Evolutionary conservation across 345 rosid genomes (phyloP), one percentile per base, ranked within the genome.

Genomic region (Eucalyptus regnans): DNA sequence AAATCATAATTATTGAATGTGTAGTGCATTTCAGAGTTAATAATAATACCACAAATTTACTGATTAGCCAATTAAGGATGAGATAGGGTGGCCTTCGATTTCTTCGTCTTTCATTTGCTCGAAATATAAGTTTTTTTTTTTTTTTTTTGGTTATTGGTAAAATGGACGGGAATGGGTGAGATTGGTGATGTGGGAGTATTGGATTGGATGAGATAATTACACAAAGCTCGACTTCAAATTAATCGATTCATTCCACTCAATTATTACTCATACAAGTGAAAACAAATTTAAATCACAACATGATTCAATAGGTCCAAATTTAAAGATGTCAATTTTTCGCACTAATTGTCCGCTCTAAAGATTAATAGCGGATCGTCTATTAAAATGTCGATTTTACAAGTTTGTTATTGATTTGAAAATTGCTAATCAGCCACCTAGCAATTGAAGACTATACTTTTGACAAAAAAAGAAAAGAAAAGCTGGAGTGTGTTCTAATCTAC

Each of bases 271-370:
- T 27, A 1, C 8, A 4, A 62, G 68, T 13, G 15, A 62, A 62
- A 62, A 12, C 0, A 62, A 62, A 3, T 62, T 62, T 12, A 8
- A 5, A 0, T 0, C 8, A 62, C 1, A 12, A 13, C 2, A 1
- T 62, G 8, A 62, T 29, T 29, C 68, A 6, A 62, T 29, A 12
- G 0, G 4, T 2, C 1, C 1, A 1, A 62, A 29, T 62, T 60
- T 29, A 0, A 62, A 62, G 2, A 29, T 6, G 2, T 1, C 1
- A 1, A 62, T 62, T 27, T 29, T 27, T 27, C 2, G 2, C 6
- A 33, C 4, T 12, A 12, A 29, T 12, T 6, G 2, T 29, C 1
- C 0, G 0, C 17, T 62, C 0, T 1, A 1, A 6, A 62, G 17
- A 29, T 12, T 12, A 29, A 13, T 27, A 10, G 33, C 0, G 2